Conservation (phyloP, 2,329 filamentous ascomycete species). For the Sporothrix schenckii region DNA sequence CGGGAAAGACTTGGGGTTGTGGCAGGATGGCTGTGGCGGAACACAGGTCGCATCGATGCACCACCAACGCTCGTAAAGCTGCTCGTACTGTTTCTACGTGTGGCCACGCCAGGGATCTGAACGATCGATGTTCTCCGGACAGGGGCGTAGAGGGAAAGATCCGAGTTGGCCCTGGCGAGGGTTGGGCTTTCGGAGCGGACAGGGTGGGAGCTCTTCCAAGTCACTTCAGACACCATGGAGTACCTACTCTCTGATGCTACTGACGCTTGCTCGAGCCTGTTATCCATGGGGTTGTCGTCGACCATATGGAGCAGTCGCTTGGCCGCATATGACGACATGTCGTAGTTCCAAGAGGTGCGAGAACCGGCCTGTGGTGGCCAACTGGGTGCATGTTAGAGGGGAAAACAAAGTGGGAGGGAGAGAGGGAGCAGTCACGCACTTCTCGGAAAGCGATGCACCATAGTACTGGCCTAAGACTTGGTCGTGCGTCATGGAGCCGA, state of each 20-base stretch:
- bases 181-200: constrained; percentile 38
- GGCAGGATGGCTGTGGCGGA: constrained; percentile 46
- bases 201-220: constrained; percentile 46
- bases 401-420: background rate
- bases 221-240: constrained; percentile 42
- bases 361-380: constrained; percentile 42
- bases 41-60: constrained; percentile 41
- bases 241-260: constrained; percentile 44
- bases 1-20: constrained; percentile 47
- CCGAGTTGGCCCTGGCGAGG: constrained; percentile 51
- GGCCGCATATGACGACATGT: constrained; percentile 52
- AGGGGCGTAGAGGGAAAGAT: constrained; percentile 53
- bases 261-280: constrained; percentile 43
- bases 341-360: constrained; percentile 50
- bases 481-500: constrained; percentile 43
- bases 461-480: constrained; percentile 39
- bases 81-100: constrained; percentile 44
- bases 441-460: constrained; percentile 39
- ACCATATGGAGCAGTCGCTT: constrained; percentile 48
- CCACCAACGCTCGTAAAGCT: constrained; percentile 31
- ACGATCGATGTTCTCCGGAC: constrained; percentile 54
- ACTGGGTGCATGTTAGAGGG: constrained; percentile 36
- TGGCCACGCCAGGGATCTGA: constrained; percentile 56
- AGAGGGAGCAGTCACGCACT: constrained; percentile 36
- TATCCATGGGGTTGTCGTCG: constrained; percentile 43